Evolutionary conservation across 192 early-diverging fungal genomes (phyloP).

Genomic region (Coemansia sp.): DNA sequence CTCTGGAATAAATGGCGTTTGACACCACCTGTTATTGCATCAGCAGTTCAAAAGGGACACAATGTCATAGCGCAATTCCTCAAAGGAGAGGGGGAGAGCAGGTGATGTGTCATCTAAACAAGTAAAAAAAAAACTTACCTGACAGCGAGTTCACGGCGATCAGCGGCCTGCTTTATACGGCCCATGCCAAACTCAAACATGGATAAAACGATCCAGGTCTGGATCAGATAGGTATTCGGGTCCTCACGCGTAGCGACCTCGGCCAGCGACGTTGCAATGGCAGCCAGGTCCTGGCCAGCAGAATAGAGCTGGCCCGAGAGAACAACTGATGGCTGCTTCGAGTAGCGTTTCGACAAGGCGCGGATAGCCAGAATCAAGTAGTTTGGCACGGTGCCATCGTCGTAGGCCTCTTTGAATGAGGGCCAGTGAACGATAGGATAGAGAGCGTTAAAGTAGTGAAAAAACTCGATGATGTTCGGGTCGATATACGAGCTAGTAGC

Average conservation of each 20-base stretch:
- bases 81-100: not conserved
- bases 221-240: slow-evolving; percentile 55
- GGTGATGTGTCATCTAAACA: slow-evolving; percentile 7
- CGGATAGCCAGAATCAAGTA: slow-evolving; percentile 54
- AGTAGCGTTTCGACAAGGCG: slow-evolving; percentile 54
- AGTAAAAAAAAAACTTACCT: slow-evolving; percentile 30
- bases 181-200: slow-evolving; percentile 56
- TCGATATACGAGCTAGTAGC: slow-evolving; percentile 29
- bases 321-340: slow-evolving; percentile 52
- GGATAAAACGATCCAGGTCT: slow-evolving; percentile 53
- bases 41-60: not conserved
- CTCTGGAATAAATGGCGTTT: not conserved
- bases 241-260: slow-evolving; percentile 53
- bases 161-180: slow-evolving; percentile 46
- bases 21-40: not conserved
- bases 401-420: slow-evolving; percentile 55
- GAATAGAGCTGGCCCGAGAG: slow-evolving; percentile 48
- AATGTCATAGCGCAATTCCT: not conserved
- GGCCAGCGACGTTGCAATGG: slow-evolving; percentile 52
- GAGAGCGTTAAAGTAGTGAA: slow-evolving; percentile 55
- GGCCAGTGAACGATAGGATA: slow-evolving; percentile 55
- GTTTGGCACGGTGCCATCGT: slow-evolving; percentile 54
- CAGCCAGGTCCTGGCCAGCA: slow-evolving; percentile 52
- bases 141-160: slow-evolving; percentile 52
- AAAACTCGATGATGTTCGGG: slow-evolving; percentile 52